Evolutionary conservation across 768 basidiomycete species (phyloP).

Genomic region (Suillus spraguei): DNA sequence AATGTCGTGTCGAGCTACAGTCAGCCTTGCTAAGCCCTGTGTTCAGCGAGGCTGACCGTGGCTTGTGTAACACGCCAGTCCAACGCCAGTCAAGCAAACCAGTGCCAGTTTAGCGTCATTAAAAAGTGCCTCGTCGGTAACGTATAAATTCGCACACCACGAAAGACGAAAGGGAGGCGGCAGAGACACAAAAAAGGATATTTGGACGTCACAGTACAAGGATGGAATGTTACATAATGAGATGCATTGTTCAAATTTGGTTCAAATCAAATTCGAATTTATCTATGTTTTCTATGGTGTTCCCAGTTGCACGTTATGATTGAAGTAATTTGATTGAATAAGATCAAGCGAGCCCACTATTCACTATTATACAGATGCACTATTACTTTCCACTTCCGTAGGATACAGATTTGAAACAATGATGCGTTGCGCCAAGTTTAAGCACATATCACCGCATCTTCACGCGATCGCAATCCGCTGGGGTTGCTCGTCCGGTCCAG

Average conservation of each 20-base stretch:
- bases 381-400: no score
- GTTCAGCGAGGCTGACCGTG: conserved; percentile 1
- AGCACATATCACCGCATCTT: neutral
- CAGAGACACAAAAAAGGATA: neutral
- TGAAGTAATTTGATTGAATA: no score
- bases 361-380: no score
- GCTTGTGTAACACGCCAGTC: neutral
- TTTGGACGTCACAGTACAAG: no score
- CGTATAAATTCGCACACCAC: neutral
- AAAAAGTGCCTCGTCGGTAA: neutral
- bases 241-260: no score
- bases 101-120: neutral
- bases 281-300: no score
- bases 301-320: no score
- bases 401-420: neutral
- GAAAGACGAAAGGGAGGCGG: neutral
- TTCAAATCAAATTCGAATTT: no score
- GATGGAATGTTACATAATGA: no score
- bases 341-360: no score
- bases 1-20: neutral
- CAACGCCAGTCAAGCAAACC: neutral
- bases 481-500: neutral
- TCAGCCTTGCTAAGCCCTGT: neutral
- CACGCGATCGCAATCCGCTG: conserved; percentile 19
- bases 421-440: neutral